Evolutionary conservation across 495 filamentous ascomycete species (phyloP).

Genomic region (Penicillium fimorum): DNA sequence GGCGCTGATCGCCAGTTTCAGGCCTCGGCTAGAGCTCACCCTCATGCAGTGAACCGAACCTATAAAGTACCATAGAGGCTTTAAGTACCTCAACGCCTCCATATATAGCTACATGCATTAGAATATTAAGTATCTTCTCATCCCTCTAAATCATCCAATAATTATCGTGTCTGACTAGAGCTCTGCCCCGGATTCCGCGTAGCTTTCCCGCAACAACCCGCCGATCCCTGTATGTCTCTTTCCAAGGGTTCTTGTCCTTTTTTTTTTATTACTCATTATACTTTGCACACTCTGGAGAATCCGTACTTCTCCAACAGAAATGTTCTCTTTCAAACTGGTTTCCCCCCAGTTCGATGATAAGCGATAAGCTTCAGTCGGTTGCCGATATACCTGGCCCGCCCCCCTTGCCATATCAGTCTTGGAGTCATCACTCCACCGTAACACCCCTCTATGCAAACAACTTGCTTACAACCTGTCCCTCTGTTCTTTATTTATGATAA

Average conservation of each 20-base stretch:
- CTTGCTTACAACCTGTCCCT: background rate
- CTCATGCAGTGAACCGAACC: conserved; percentile 2
- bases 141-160: background rate
- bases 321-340: background rate
- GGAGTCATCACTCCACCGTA: conserved; percentile 12
- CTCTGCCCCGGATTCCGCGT: conserved; percentile 13
- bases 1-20: conserved; percentile 22
- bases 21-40: conserved; percentile 37
- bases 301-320: background rate
- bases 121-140: background rate
- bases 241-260: background rate
- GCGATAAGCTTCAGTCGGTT: conserved; percentile 18
- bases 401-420: conserved; percentile 16
- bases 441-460: conserved; percentile 11
- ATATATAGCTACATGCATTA: background rate
- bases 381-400: conserved; percentile 27
- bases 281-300: background rate
- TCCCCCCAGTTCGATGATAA: conserved; percentile 21
- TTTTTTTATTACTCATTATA: background rate
- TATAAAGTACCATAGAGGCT: background rate
- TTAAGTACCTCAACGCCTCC: background rate
- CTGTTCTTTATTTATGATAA: background rate
- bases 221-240: background rate
- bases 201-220: conserved; percentile 7
- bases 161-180: conserved; percentile 1